A percentile compares a stretch with the other conserved stretches of the same genome.
phyloP scores from a whole-genome alignment of 164 flowering plant genomes.

The Cinnamomum chago region DNA sequence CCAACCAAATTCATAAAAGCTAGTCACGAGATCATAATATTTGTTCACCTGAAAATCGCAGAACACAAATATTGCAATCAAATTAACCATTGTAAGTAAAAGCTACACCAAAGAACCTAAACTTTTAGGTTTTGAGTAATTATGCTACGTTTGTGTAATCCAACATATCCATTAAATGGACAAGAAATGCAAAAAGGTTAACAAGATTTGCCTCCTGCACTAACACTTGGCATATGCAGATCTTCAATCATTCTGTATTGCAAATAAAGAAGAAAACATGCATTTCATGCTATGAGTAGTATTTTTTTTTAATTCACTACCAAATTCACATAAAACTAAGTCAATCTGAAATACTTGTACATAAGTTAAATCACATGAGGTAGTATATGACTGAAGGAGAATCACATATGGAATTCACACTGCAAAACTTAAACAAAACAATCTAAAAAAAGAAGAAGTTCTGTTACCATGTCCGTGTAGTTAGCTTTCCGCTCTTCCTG shows the following conservation, averaged over 20 bases:
- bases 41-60: conserved; percentile 77
- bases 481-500: conserved; percentile 82
- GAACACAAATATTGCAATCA: neutral
- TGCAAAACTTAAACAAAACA: neutral
- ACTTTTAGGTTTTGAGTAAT: neutral
- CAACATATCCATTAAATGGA: neutral
- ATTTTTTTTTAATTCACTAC: neutral
- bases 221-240: neutral
- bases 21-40: conserved; percentile 94
- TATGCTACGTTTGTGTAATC: too few relatives aligned
- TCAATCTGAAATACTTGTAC: too few relatives aligned
- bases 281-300: neutral
- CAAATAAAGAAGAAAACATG: neutral
- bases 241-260: too few relatives aligned
- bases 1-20: conserved; percentile 99
- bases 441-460: neutral
- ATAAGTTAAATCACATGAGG: neutral
- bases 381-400: neutral
- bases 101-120: neutral
- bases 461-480: conserved; percentile 86
- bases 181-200: neutral
- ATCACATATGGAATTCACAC: neutral
- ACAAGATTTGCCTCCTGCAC: neutral
- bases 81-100: too few relatives aligned
- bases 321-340: neutral